Base-by-base conservation (phyloP, 2,329 filamentous ascomycete genomes). In the Alternaria triticina region DNA sequence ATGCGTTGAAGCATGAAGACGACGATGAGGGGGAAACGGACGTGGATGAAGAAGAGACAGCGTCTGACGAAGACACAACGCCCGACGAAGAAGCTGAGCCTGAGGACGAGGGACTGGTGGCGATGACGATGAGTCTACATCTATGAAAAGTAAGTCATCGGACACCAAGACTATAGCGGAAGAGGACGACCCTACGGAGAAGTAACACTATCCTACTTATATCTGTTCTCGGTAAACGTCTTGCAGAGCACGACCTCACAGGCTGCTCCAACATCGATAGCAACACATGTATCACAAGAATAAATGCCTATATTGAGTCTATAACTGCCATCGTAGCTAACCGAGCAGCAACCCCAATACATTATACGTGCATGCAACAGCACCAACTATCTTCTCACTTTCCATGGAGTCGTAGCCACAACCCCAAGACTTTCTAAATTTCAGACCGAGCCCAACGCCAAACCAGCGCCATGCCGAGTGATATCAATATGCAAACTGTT, bases 391-490 rank as follows among this genome's bases (percentile, higher is more conserved):
- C 23, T 13, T 28, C 9, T 28, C 36, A 40, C 36, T 28, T 44
- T 23, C 36, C 44, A 49, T 13, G 44, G 54, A 22, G 27, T 33
- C 27, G 43, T 57, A 45, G 17, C 54, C 54, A 49, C 54, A 27
- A 36, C 43, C 27, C 43, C 43, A 25, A 49, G 12, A 46, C 23
- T 15, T 17, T 15, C 25, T 17, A 23, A 57, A 36, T 6, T 45
- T 45, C 54, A 57, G n/a, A 47, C 43, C 54, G 13, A 57, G 17
- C 27, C 30, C 20, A 52, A 47, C 40, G 54, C 40, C 54, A 30
- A 57, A 57, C 25, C 54, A 57, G 15, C 54, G 54, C 54, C 54
- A 45, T 44, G 36, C 52, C 52, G 22, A 44, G 36, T 54, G 52
- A 54, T 44, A 28, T 54, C 33, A 44, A 54, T 25, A 44, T 54